Percentiles rank a stretch among this genome's conserved stretches.
These are phyloP conservation scores for Scleroderma citrinum DNA, from an alignment of 768 basidiomycete genomes.

Conservation along the genomic window DNA sequence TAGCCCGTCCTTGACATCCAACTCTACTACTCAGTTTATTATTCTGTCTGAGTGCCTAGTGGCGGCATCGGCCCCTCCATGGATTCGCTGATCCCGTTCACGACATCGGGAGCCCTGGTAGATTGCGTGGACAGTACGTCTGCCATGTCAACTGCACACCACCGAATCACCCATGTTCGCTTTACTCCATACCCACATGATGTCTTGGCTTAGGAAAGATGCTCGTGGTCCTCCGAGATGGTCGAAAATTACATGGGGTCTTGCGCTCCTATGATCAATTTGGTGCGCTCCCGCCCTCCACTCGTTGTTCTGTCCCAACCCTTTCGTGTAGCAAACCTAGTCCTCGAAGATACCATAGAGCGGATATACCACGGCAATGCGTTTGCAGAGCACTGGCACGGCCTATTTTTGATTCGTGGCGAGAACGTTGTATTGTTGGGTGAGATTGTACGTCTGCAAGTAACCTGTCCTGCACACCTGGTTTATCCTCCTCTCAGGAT, in stretches of 20 bases:
- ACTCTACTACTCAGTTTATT: slow-evolving; percentile 27
- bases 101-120: slow-evolving; percentile 96
- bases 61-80: slow-evolving; percentile 42
- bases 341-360: slow-evolving; percentile 93
- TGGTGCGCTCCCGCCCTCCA: slow-evolving; percentile 47
- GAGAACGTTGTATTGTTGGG: slow-evolving; percentile 97
- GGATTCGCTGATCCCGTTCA: slow-evolving; percentile 98
- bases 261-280: slow-evolving; percentile 98
- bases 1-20: slow-evolving; percentile 15
- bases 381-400: slow-evolving; percentile 84
- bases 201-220: slow-evolving; percentile 78
- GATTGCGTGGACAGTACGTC: slow-evolving; percentile 99
- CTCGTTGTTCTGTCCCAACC: slow-evolving; percentile 1
- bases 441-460: slow-evolving; percentile 72
- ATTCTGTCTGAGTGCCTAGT: slow-evolving; percentile 30
- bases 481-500: slow-evolving; percentile 47
- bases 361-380: slow-evolving; percentile 86
- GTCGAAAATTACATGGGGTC: slow-evolving; percentile 93
- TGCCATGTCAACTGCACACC: slow-evolving; percentile 44
- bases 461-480: slow-evolving; percentile 2
- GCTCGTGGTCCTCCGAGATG: slow-evolving; percentile 94
- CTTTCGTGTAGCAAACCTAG: slow-evolving; percentile 75
- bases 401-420: slow-evolving; percentile 91
- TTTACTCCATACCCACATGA: slow-evolving; percentile 13
- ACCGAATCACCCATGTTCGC: slow-evolving; percentile 46